Evolutionary conservation across 768 basidiomycete species (phyloP), one percentile per base, ranked within the genome.

Genomic region (Macrolepiota fuliginosa): DNA sequence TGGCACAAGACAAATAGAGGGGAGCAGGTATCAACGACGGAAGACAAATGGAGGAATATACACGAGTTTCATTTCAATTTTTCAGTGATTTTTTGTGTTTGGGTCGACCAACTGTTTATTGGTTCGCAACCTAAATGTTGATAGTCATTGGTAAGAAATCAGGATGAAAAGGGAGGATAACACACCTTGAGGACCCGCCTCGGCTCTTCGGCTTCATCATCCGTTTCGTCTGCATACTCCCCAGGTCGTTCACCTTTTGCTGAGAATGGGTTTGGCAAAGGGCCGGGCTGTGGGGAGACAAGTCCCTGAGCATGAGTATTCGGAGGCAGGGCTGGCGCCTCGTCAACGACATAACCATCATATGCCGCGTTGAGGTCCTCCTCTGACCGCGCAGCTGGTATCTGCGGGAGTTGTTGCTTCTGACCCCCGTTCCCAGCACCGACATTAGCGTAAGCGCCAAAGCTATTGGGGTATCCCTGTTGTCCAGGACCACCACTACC

Each of bases 101-200:
- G 11, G 25, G 17, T 56, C 12, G 54, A 45, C 13, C 0, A 17
- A 40, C 12, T 51, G 22, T 45, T 65, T 57, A 69, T 62, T 70
- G 65, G 63, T 73, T 73, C 25, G 70, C 69, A 57, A 73, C 71
- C 71, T 73, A 39, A 58, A 22, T 25, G 25, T 42, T n/a, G 47
- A 4, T 24, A 2, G 25, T 25, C 4, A 49, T 19, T 11, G 24
- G 13, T 7, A 27, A 22, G 12, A 49, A 2, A 0, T 11, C 12
- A 13, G 15, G 22, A 11, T 11, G 22, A 24, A 49, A 12, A 4
- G 24, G 12, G 47, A n/a, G 17, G 55, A 47, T 45, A 56, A 66
- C 71, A 13, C 25, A 74, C 73, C 71, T 77, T 77, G 54, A 77
- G 65, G 32, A 76, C 72, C 62, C 72, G 55, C 66, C 53, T 67